Evolutionary conservation across 805 yeast genomes (phyloP).

Genomic region (Komagataella pastoris): DNA sequence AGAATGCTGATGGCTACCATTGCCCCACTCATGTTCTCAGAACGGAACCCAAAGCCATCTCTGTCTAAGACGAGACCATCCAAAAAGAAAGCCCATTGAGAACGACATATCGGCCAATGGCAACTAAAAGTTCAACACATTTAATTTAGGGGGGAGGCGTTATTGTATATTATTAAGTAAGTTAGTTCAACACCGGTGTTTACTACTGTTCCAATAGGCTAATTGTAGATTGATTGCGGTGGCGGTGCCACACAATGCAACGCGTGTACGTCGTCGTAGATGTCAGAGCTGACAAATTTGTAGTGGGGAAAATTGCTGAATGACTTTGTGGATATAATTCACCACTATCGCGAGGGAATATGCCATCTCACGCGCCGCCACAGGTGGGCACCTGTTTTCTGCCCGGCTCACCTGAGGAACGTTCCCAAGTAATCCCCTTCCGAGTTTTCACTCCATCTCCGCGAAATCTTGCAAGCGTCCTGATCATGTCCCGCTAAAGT

Average conservation of each 20-base stretch:
- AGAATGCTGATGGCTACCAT: slow-evolving; percentile 77
- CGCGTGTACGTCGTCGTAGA: not conserved
- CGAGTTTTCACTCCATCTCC: not conserved
- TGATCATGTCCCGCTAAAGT: not conserved
- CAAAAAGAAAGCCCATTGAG: not conserved
- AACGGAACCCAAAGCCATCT: slow-evolving; percentile 30
- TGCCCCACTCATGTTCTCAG: slow-evolving; percentile 85
- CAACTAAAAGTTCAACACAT: not conserved
- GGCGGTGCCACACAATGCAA: not conserved
- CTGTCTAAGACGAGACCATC: not conserved
- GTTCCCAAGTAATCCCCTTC: not conserved
- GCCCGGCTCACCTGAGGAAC: not conserved
- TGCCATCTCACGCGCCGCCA: not conserved
- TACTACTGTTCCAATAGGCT: not conserved
- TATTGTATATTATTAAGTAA: not conserved
- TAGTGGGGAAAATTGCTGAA: not conserved
- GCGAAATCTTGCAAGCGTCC: not conserved
- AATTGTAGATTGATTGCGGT: not conserved
- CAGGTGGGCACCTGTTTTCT: not conserved
- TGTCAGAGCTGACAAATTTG: not conserved
- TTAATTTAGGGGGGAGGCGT: not conserved
- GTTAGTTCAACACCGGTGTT: not conserved
- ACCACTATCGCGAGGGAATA: not conserved
- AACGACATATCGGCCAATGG: not conserved
- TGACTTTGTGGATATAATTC: not conserved